Base-by-base conservation (phyloP, 2,329 filamentous ascomycete species). In the Rutstroemia sydowiana region DNA sequence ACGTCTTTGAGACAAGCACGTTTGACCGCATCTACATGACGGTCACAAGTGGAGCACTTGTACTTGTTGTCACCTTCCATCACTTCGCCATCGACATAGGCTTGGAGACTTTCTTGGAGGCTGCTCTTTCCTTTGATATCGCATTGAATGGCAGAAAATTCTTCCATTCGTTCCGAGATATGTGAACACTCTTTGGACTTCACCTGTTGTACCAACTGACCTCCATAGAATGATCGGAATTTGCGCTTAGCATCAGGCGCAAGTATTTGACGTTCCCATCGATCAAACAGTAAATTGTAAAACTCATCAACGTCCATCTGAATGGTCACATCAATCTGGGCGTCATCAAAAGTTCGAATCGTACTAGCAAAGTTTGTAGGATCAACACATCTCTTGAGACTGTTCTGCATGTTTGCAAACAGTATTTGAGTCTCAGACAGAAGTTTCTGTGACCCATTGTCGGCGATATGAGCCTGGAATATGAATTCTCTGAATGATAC, bases 51-150 rank as follows among this genome's bases (percentile, higher is more conserved):
- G 28, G 90, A 91, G 70, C 93, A 98, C 59, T 95, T 95, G 74
- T 97, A 98, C 71, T 95, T 96, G 73, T 98, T 97, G 63, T 95
- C 90, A 85, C 95, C 93, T 74, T 95, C 89, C 86, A 98, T 91
- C 32, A 93, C 83, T 69, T 98, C 93, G 3, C 93, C 93, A 65
- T 95, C 88, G 11, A 97, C 90, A 66, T 95, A 97, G n/a, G 92
- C 89, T 61, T 90, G 83, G 13, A 98, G 74, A 64, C 93, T 97
- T 59, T 96, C 90, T 62, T 88, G 76, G 1, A 98, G 77, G 30
- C 76, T 86, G 20, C 75, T 76, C 70, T 96, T 97, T 47, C 92
- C 92, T 67, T 95, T 95, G 63, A 98, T 95, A 61, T 96, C 91
- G 65, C 93, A 95, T 61, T 95, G 91, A 50, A 98, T 90, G 5